Conservation (phyloP, 176 grass and related monocot species). For the Rhynchospora breviuscula region DNA sequence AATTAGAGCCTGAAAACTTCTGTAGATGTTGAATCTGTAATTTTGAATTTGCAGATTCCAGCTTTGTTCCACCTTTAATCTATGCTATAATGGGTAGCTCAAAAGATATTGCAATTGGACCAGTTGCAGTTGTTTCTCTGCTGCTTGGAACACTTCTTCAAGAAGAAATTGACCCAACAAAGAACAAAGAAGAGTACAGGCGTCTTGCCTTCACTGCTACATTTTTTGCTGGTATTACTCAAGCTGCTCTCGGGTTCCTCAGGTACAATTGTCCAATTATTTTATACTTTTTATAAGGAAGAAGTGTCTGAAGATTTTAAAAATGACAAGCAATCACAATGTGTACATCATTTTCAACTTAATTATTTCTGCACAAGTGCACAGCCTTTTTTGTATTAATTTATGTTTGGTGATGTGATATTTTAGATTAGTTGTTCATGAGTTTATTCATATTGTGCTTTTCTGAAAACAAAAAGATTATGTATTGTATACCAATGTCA, state of each 20-base stretch:
- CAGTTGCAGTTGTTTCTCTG: constrained; percentile 89
- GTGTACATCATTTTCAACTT: not conserved
- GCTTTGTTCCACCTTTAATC: constrained; percentile 78
- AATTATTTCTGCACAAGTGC: not conserved
- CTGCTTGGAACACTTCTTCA: constrained; percentile 82
- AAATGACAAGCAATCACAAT: not conserved
- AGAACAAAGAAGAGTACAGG: constrained; percentile 61
- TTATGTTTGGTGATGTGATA: not conserved
- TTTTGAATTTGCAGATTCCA: constrained; percentile 62
- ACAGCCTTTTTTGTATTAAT: not conserved
- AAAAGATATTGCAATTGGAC: constrained; percentile 91
- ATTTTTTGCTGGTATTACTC: constrained; percentile 97
- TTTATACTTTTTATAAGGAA: not conserved
- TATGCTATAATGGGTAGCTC: constrained; percentile 98
- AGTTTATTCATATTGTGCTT: not conserved
- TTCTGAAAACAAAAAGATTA: not conserved
- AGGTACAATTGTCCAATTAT: constrained; percentile 42
- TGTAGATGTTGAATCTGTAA: constrained; percentile 19
- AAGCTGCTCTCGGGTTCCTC: constrained; percentile 83
- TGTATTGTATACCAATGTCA: not conserved
- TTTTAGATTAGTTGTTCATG: not conserved
- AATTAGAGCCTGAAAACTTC: not conserved
- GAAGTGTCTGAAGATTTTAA: not conserved
- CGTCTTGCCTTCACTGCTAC: constrained; percentile 86
- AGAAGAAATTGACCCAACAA: constrained; percentile 51